A percentile compares a stretch with the other conserved stretches of the same genome.
Evolutionary conservation across 257 asterid genomes (phyloP).

Genomic region (Lithospermum erythrorhizon): DNA sequence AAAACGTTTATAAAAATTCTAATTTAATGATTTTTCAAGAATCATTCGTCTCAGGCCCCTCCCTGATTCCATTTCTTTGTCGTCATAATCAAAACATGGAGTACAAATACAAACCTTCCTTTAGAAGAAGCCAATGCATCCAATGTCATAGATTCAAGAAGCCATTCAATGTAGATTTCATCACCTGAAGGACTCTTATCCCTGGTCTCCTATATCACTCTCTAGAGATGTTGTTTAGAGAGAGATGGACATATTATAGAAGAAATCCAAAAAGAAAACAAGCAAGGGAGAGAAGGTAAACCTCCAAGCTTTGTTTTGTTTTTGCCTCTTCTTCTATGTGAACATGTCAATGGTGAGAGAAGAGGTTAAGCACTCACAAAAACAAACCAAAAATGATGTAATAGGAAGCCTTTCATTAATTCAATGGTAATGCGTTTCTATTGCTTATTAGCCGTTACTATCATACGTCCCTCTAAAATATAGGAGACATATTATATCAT

Average conservation of each 20-base stretch:
- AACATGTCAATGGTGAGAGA: constrained; percentile 11
- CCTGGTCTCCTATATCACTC: background rate
- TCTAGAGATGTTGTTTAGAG: background rate
- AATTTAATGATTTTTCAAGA: background rate
- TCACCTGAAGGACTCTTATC: background rate
- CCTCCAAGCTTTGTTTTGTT: constrained; percentile 1
- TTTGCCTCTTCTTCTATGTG: background rate
- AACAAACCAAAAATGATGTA: constrained; percentile 17
- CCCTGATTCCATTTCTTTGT: too few relatives aligned
- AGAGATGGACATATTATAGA: background rate
- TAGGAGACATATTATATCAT: constrained; percentile 12
- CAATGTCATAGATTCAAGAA: background rate
- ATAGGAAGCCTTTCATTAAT: constrained; percentile 29
- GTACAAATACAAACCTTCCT: background rate
- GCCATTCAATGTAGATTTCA: background rate
- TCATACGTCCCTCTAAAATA: constrained; percentile 27
- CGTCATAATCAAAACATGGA: too few relatives aligned
- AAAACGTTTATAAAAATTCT: too few relatives aligned
- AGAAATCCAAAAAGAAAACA: constrained; percentile 6
- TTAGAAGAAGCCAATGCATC: background rate
- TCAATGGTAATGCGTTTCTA: constrained; percentile 37
- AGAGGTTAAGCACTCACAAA: constrained; percentile 16
- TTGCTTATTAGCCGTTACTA: constrained; percentile 21
- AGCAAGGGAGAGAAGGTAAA: constrained; percentile 7
- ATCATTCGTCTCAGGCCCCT: too few relatives aligned